Conservation (phyloP, 225 moss, liverwort and hornwort genomes). For the Asterella californica region DNA sequence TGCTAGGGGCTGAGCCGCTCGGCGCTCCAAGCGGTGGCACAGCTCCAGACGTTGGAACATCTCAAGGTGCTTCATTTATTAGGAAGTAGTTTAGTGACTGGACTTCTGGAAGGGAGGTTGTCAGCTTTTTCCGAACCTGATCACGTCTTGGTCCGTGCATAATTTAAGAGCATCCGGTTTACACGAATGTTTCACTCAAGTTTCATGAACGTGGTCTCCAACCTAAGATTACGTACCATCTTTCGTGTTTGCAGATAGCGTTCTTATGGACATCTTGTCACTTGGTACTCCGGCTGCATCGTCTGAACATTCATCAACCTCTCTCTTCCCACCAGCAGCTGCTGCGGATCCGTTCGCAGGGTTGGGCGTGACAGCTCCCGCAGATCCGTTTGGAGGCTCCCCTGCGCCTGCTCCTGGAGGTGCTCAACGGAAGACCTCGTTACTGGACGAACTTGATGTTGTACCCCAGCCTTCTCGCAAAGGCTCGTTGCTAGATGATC, state of each 20-base stretch:
- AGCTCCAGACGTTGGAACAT: neutral
- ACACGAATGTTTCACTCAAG: neutral
- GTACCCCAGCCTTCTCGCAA: conserved; percentile 14
- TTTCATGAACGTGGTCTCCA: neutral
- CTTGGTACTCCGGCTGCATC: conserved; percentile 44
- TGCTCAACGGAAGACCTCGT: conserved; percentile 19
- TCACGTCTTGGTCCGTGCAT: neutral
- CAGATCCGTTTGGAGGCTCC: conserved; percentile 40
- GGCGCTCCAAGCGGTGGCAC: conserved; percentile 18
- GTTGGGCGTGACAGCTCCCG: conserved; percentile 23
- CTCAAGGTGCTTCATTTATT: conserved; percentile 42
- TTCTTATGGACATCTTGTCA: conserved; percentile 70
- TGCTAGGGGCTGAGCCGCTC: conserved; percentile 48
- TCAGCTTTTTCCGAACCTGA: too few species aligned
- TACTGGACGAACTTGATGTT: conserved; percentile 23
- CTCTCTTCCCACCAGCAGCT: conserved; percentile 15
- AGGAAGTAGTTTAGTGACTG: neutral
- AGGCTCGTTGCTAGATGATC: conserved; percentile 33
- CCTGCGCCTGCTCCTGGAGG: conserved; percentile 31
- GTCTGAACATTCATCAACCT: conserved; percentile 26
- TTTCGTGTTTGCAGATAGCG: conserved; percentile 43
- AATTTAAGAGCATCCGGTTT: neutral
- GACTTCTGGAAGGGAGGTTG: too few species aligned
- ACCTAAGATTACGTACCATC: conserved; percentile 23
- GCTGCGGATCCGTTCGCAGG: conserved; percentile 40